phyloP scores from a whole-genome alignment of 169 alveolate genomes.

The Plasmodium knowlesi region DNA sequence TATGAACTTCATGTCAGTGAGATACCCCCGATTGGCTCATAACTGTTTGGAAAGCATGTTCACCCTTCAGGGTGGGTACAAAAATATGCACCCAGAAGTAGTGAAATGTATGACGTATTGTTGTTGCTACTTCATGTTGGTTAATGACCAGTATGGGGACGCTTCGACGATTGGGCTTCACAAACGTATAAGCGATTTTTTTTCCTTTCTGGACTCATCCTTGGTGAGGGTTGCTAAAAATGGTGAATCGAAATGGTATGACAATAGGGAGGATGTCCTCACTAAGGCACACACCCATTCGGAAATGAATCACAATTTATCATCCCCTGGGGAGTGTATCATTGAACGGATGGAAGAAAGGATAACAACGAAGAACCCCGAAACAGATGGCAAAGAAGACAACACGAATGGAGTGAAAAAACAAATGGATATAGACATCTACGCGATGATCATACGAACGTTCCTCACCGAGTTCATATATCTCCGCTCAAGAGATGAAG shows the following conservation, averaged over 20 bases:
- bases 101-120: slow-evolving; percentile 11
- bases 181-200: neutral
- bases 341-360: neutral
- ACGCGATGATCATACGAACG: slow-evolving; percentile 25
- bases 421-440: neutral
- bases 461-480: slow-evolving; percentile 24
- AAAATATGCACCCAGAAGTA: neutral
- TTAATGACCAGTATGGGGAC: slow-evolving; percentile 21
- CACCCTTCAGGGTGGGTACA: slow-evolving; percentile 4
- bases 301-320: neutral
- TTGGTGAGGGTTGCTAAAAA: neutral
- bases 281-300: neutral
- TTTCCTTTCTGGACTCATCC: neutral
- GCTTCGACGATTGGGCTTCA: neutral
- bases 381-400: neutral
- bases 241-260: neutral
- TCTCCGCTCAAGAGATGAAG: neutral
- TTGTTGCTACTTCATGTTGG: slow-evolving; percentile 30
- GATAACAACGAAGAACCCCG: neutral
- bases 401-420: neutral
- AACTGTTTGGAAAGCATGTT: slow-evolving; percentile 28
- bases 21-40: neutral
- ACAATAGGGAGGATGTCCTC: neutral
- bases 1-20: slow-evolving; percentile 7
- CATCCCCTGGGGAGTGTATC: neutral